Evolutionary conservation across 768 basidiomycete species (phyloP).

Genomic region (Epithele typhae): DNA sequence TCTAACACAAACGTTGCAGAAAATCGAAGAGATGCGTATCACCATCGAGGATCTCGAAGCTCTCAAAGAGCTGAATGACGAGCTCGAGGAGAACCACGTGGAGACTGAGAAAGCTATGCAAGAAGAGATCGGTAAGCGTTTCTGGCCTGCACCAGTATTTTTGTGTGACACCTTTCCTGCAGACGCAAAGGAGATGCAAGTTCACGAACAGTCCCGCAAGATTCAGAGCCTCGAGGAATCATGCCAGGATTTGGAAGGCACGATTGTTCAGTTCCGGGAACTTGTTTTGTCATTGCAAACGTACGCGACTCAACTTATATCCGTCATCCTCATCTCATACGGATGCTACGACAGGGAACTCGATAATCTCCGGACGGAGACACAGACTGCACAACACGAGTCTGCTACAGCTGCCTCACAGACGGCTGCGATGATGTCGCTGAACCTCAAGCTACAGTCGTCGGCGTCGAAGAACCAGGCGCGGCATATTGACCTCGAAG

Average conservation of each 20-base stretch:
- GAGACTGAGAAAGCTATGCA: constrained; percentile 91
- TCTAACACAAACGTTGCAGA: too few relatives aligned
- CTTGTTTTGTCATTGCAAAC: constrained; percentile 79
- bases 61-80: constrained; percentile 93
- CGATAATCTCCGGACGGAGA: constrained; percentile 76
- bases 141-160: background rate
- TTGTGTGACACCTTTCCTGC: background rate
- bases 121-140: constrained; percentile 74
- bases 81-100: constrained; percentile 93
- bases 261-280: constrained; percentile 90
- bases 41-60: constrained; percentile 96
- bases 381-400: constrained; percentile 79
- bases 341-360: constrained; percentile 58
- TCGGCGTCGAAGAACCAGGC: constrained; percentile 89
- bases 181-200: constrained; percentile 69
- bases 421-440: constrained; percentile 88
- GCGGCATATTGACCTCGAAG: constrained; percentile 83
- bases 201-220: constrained; percentile 63
- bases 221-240: constrained; percentile 70
- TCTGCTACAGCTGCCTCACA: constrained; percentile 82
- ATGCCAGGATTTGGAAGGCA: constrained; percentile 81
- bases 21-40: constrained; percentile 96
- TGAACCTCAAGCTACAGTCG: constrained; percentile 92
- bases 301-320: constrained; percentile 36
- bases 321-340: background rate